Percentiles rank a stretch among this genome's conserved stretches.
phyloP scores from a whole-genome alignment of 108 stramenopile genomes.

The Stephanodiscus minutulus region DNA sequence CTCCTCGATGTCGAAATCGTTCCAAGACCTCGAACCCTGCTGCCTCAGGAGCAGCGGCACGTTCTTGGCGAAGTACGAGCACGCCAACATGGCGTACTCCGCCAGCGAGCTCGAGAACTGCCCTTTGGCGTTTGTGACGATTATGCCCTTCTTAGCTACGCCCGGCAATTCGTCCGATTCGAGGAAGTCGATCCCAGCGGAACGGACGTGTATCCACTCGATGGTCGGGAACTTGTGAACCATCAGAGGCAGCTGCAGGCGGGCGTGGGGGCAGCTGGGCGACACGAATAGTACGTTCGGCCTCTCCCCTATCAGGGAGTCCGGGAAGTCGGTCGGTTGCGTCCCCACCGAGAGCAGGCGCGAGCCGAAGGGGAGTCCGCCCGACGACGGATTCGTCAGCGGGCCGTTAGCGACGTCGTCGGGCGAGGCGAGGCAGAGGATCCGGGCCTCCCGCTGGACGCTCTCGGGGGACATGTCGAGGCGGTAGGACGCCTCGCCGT shows the following conservation, averaged over 20 bases:
- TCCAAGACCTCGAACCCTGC: conserved; percentile 51
- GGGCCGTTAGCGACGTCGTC: conserved; percentile 39
- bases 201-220: conserved; percentile 58
- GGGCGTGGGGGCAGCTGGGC: conserved; percentile 43
- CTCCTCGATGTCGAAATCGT: conserved; percentile 68
- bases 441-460: conserved; percentile 56
- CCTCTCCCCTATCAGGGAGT: conserved; percentile 12
- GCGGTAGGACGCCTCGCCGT: conserved; percentile 45
- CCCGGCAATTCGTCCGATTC: conserved; percentile 49
- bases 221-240: conserved; percentile 38
- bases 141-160: conserved; percentile 18
- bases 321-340: conserved; percentile 27
- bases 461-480: conserved; percentile 64
- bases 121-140: conserved; percentile 75
- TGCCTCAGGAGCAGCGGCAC: conserved; percentile 65
- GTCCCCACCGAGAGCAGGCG: conserved; percentile 23
- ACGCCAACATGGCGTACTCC: conserved; percentile 80
- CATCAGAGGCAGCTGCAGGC: conserved; percentile 32
- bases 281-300: conserved; percentile 45
- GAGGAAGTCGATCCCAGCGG: conserved; percentile 54
- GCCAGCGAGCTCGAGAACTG: conserved; percentile 73
- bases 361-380: conserved; percentile 25
- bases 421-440: conserved; percentile 27
- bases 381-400: conserved; percentile 1
- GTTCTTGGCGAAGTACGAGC: conserved; percentile 87